phyloP scores from a whole-genome alignment of 345 rosid genomes.

The Tarenaya hassleriana region DNA sequence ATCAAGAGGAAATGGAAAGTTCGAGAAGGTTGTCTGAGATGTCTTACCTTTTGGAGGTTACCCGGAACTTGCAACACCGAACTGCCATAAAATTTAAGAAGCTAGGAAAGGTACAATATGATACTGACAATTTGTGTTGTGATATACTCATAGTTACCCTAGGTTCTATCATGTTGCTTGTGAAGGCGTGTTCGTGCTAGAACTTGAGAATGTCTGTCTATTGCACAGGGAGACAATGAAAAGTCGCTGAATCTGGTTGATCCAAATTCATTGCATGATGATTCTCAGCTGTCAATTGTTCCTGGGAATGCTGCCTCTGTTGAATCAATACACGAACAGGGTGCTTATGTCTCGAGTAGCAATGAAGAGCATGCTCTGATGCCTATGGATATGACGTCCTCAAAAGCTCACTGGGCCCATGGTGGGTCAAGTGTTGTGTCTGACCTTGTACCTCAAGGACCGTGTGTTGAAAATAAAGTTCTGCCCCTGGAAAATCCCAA shows the following conservation, averaged over 20 bases:
- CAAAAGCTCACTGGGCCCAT: constrained; percentile 31
- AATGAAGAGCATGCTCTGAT: constrained; percentile 53
- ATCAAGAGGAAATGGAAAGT: constrained; percentile 34
- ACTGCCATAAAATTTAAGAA: constrained; percentile 57
- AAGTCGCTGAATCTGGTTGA: constrained; percentile 40
- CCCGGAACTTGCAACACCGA: constrained; percentile 66
- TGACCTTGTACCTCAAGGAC: constrained; percentile 43
- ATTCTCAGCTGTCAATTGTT: constrained; percentile 47
- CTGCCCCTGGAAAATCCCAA: constrained; percentile 84
- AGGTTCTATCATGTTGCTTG: background rate
- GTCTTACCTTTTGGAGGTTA: constrained; percentile 79
- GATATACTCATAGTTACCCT: too few species aligned
- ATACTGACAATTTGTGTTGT: too few species aligned
- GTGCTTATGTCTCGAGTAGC: constrained; percentile 26
- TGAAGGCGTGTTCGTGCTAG: constrained; percentile 15
- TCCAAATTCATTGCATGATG: constrained; percentile 36
- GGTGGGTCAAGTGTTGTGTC: constrained; percentile 46
- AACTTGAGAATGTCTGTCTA: constrained; percentile 21
- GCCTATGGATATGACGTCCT: constrained; percentile 35
- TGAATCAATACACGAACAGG: constrained; percentile 32
- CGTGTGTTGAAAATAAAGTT: constrained; percentile 39
- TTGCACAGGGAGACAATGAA: constrained; percentile 49
- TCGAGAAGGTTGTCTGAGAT: constrained; percentile 59
- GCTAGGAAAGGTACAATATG: constrained; percentile 46
- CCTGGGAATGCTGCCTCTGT: constrained; percentile 35